Evolutionary conservation across 441 rosid species (phyloP).

Genomic region (Populus tomentosa): DNA sequence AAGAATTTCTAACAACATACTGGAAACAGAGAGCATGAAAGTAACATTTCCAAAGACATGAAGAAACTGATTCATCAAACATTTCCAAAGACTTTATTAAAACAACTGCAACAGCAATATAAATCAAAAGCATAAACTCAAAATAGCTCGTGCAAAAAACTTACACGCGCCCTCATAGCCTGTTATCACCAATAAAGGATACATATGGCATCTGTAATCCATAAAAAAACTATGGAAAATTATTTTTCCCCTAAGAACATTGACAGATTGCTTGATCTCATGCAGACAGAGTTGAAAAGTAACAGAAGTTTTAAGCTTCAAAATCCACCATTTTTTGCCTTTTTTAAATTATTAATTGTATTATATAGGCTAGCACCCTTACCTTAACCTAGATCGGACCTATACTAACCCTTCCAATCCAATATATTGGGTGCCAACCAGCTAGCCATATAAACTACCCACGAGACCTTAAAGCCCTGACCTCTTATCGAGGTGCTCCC

Average conservation of each 20-base stretch:
- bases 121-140: background rate
- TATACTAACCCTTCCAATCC: slow-evolving; percentile 36
- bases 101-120: background rate
- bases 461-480: slow-evolving; percentile 29
- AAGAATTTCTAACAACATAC: background rate
- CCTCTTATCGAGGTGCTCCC: slow-evolving; percentile 15
- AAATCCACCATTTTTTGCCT: background rate
- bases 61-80: background rate
- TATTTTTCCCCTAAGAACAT: background rate
- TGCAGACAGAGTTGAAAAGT: background rate
- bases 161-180: background rate
- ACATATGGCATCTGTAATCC: background rate
- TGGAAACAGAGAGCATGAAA: background rate
- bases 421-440: slow-evolving; percentile 31
- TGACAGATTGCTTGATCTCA: background rate
- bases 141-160: background rate
- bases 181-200: background rate
- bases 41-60: background rate
- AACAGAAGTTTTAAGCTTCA: background rate
- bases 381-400: slow-evolving; percentile 36
- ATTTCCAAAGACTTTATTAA: background rate
- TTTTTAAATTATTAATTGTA: background rate
- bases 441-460: slow-evolving; percentile 22
- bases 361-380: slow-evolving; percentile 21
- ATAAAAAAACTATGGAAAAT: background rate